A percentile compares a stretch with the other conserved stretches of the same genome.
These are phyloP conservation scores for Microdochium paspali DNA, from an alignment of 2,329 filamentous ascomycete species.

Conservation along the genomic window DNA sequence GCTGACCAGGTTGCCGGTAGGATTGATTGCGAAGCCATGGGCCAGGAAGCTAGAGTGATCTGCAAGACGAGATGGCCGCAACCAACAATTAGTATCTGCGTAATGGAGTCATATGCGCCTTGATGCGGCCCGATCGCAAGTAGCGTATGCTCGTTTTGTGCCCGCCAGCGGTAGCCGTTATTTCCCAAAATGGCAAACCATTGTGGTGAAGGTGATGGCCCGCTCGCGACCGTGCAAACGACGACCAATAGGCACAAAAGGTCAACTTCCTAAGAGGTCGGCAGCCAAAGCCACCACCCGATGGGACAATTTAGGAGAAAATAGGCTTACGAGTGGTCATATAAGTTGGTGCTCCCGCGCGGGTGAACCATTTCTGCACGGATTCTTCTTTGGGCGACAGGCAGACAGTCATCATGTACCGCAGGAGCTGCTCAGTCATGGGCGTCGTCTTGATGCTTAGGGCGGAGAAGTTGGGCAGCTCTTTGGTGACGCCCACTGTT, in stretches of 20 bases:
- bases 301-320: too few species aligned
- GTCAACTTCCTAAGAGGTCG: too few species aligned
- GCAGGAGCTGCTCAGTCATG: slow-evolving; percentile 19
- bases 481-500: slow-evolving; percentile 11
- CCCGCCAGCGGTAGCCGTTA: neutral
- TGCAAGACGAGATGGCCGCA: slow-evolving; percentile 6
- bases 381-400: slow-evolving; percentile 18
- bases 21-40: slow-evolving; percentile 22
- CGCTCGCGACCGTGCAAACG: neutral
- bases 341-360: slow-evolving; percentile 19
- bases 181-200: neutral
- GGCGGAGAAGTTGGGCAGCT: slow-evolving; percentile 19
- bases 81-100: neutral
- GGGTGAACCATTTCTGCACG: slow-evolving; percentile 21
- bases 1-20: slow-evolving; percentile 18
- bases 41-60: slow-evolving; percentile 21
- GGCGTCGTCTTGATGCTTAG: slow-evolving; percentile 21
- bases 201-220: neutral
- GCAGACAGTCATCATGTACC: slow-evolving; percentile 22
- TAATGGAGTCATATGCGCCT: neutral
- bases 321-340: slow-evolving; percentile 19
- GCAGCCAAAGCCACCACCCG: too few species aligned
- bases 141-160: neutral
- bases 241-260: neutral
- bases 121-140: neutral